These are phyloP conservation scores for Cryptococcus sp. DNA, from an alignment of 1,284 basidiomycete genomes.

Conservation along the genomic window DNA sequence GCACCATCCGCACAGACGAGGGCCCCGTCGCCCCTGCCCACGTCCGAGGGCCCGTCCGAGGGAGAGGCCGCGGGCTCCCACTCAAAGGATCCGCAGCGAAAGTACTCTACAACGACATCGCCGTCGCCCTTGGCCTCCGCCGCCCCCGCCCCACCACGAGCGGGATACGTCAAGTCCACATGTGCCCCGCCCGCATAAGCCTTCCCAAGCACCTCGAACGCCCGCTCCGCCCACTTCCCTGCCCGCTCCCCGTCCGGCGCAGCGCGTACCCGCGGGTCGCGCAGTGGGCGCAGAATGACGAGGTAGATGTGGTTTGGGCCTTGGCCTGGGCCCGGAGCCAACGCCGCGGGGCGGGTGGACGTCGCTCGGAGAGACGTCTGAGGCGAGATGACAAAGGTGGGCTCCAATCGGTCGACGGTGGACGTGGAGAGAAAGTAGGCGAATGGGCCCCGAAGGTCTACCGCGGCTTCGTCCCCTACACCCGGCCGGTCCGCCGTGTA, in stretches of 20 bases:
- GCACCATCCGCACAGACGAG: constrained; percentile 21
- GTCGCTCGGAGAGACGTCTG: constrained; percentile 5
- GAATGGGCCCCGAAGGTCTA: constrained; percentile 72
- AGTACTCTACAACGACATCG: constrained; percentile 69
- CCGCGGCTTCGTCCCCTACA: constrained; percentile 42
- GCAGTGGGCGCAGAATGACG: constrained; percentile 72
- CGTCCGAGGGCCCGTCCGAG: neutral
- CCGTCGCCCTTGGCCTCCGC: constrained; percentile 53
- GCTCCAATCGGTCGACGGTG: constrained; percentile 79
- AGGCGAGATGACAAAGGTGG: constrained; percentile 71
- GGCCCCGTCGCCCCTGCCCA: constrained; percentile 1
- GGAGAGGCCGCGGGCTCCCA: constrained; percentile 60
- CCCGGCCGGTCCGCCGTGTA: constrained; percentile 23
- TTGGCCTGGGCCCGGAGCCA: no score
- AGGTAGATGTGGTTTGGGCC: constrained; percentile 74
- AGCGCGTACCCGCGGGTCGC: constrained; percentile 58
- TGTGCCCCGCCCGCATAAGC: constrained; percentile 75
- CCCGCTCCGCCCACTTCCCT: constrained; percentile 28
- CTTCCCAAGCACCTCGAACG: constrained; percentile 56
- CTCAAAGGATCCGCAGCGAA: constrained; percentile 73
- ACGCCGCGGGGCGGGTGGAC: neutral
- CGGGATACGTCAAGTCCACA: constrained; percentile 59
- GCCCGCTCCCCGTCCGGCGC: constrained; percentile 44
- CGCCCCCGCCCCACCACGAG: constrained; percentile 10
- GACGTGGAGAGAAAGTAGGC: constrained; percentile 77